Percentiles rank a stretch among this genome's conserved stretches.
These are phyloP conservation scores for Calonectria leucothoes DNA, from an alignment of 2,329 filamentous ascomycete species.

Conservation along the genomic window DNA sequence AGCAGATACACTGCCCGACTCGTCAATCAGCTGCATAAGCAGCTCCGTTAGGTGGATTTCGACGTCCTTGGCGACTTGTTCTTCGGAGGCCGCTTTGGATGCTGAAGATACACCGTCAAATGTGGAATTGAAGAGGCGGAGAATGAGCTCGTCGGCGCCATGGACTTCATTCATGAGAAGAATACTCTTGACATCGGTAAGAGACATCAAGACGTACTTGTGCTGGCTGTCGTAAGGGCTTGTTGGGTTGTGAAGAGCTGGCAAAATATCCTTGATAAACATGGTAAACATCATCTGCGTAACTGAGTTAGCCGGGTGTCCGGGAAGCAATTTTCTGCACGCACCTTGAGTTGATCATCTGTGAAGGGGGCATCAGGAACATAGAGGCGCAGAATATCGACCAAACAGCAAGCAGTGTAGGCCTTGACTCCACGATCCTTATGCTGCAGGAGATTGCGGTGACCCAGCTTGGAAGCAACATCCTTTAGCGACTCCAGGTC, in stretches of 20 bases:
- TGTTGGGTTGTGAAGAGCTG: slow-evolving; percentile 85
- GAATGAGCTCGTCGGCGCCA: slow-evolving; percentile 81
- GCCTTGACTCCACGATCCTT: slow-evolving; percentile 95
- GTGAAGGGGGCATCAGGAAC: slow-evolving; percentile 97
- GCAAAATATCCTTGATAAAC: slow-evolving; percentile 85
- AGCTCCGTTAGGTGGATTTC: slow-evolving; percentile 92
- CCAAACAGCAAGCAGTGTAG: slow-evolving; percentile 87
- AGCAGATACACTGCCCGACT: slow-evolving; percentile 79
- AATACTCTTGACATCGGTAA: slow-evolving; percentile 94
- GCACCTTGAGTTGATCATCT: slow-evolving; percentile 87
- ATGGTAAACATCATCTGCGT: slow-evolving; percentile 90
- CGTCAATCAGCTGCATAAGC: slow-evolving; percentile 87
- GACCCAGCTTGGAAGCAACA: slow-evolving; percentile 86
- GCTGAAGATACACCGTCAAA: slow-evolving; percentile 92
- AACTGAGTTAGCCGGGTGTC: slow-evolving; percentile 34
- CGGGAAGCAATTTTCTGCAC: slow-evolving; percentile 11
- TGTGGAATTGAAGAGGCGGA: slow-evolving; percentile 85
- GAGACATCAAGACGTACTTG: slow-evolving; percentile 87
- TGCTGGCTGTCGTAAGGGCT: slow-evolving; percentile 95
- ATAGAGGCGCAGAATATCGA: slow-evolving; percentile 92
- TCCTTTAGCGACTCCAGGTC: slow-evolving; percentile 85
- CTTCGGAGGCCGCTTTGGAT: slow-evolving; percentile 78
- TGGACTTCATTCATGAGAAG: slow-evolving; percentile 90
- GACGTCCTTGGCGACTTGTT: slow-evolving; percentile 91
- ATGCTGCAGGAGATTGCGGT: slow-evolving; percentile 85